A percentile compares a stretch with the other conserved stretches of the same genome.
phyloP scores from a whole-genome alignment of 2,329 filamentous ascomycete species.

The Epichloe coenophiala region DNA sequence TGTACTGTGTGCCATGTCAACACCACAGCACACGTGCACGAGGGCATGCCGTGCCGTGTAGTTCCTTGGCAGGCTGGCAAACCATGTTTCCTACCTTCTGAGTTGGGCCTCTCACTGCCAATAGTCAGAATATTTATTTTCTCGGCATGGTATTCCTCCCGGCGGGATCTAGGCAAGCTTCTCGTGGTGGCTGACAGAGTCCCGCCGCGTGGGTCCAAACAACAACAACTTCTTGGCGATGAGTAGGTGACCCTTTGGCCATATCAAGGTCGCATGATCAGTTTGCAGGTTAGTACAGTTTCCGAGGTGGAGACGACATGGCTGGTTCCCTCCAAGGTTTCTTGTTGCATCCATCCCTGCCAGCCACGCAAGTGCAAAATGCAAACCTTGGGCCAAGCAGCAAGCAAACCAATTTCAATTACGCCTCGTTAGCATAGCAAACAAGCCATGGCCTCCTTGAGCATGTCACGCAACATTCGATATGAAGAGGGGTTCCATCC shows the following conservation, averaged over 20 bases:
- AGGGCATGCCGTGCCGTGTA: background rate
- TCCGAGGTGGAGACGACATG: no score
- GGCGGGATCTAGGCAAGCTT: background rate
- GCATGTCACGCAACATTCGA: background rate
- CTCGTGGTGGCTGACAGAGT: no score
- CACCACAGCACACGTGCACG: background rate
- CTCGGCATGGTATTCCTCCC: background rate
- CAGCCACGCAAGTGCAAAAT: background rate
- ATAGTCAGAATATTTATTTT: background rate
- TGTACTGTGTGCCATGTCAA: no score
- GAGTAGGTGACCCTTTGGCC: background rate
- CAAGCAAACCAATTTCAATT: background rate
- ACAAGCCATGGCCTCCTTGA: background rate
- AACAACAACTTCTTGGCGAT: background rate
- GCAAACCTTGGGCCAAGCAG: background rate
- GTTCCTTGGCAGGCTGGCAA: background rate
- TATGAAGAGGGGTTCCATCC: background rate
- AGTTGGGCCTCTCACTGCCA: background rate
- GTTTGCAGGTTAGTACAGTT: background rate
- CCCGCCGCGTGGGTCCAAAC: background rate
- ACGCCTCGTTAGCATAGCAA: background rate
- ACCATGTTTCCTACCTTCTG: background rate
- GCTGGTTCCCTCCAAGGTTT: background rate
- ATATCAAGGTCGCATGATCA: background rate
- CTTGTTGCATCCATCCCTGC: background rate